These are phyloP conservation scores for Agarophyton chilense DNA, from an alignment of 23 red algal species.

Conservation along the genomic window DNA sequence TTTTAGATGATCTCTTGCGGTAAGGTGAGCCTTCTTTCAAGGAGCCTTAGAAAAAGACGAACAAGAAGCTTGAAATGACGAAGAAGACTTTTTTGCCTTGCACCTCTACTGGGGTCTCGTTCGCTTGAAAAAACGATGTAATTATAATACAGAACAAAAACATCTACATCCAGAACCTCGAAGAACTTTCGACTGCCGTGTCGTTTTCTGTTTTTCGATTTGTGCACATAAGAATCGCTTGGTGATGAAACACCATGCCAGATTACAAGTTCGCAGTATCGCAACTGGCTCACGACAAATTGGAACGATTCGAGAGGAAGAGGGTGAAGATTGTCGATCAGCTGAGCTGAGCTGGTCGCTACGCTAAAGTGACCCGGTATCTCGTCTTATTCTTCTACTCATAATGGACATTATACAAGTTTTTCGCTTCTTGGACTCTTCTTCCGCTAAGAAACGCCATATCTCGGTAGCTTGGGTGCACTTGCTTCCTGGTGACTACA, in stretches of 20 bases:
- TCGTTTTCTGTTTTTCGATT: conserved; percentile 17
- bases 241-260: conserved; percentile 33
- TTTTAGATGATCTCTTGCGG: conserved; percentile 60
- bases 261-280: conserved; percentile 46
- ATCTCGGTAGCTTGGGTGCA: too few species aligned
- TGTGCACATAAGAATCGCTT: conserved; percentile 56
- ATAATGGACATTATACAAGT: too few species aligned
- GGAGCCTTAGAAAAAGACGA: conserved; percentile 7
- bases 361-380: too few species aligned
- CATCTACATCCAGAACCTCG: conserved; percentile 35
- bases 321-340: background rate
- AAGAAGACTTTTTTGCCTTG: conserved; percentile 15
- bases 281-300: conserved; percentile 10
- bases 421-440: too few species aligned
- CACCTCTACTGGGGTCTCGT: conserved; percentile 30
- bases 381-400: too few species aligned
- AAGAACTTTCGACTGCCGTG: conserved; percentile 7
- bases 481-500: too few species aligned
- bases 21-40: too few species aligned
- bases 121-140: background rate
- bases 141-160: conserved; percentile 7
- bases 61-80: conserved; percentile 24
- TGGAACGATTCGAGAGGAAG: background rate
- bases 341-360: too few species aligned
- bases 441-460: too few species aligned